Evolutionary conservation across 306 rosid species (phyloP).

Genomic region (Dryas alaskensis): DNA sequence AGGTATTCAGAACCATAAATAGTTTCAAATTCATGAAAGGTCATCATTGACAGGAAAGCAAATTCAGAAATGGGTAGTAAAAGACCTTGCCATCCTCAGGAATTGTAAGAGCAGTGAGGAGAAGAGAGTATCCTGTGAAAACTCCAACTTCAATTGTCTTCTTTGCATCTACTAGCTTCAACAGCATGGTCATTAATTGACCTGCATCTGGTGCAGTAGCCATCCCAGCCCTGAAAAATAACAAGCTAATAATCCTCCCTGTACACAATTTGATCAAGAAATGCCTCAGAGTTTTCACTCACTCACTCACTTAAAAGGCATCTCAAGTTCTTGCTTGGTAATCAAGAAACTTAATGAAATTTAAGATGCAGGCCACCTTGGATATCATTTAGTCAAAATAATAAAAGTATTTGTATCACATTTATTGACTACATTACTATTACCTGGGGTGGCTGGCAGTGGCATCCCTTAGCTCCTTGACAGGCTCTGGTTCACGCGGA

Average conservation of each 20-base stretch:
- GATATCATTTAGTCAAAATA: not conserved
- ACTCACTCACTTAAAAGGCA: not conserved
- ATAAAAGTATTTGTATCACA: no score
- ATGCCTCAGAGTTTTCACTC: not conserved
- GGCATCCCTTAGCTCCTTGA: conserved; percentile 49
- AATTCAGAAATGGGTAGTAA: not conserved
- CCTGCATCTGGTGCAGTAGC: conserved; percentile 49
- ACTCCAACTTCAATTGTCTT: conserved; percentile 63
- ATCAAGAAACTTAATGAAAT: not conserved
- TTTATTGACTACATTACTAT: no score
- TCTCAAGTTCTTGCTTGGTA: not conserved
- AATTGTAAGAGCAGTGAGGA: conserved; percentile 58
- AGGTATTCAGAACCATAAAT: not conserved
- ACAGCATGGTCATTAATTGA: conserved; percentile 43
- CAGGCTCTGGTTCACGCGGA: conserved; percentile 53
- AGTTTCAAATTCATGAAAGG: no score
- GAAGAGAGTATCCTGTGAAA: conserved; percentile 66
- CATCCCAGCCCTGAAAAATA: conserved; percentile 34
- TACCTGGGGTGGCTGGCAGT: conserved; percentile 14
- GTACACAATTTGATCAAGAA: not conserved
- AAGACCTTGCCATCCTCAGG: conserved; percentile 52
- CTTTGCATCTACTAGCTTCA: conserved; percentile 46
- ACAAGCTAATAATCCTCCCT: not conserved
- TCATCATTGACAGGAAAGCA: no score
- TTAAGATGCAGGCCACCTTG: not conserved